phyloP scores from a whole-genome alignment of 495 filamentous ascomycete genomes.

The Aspergillus haitiensis region DNA sequence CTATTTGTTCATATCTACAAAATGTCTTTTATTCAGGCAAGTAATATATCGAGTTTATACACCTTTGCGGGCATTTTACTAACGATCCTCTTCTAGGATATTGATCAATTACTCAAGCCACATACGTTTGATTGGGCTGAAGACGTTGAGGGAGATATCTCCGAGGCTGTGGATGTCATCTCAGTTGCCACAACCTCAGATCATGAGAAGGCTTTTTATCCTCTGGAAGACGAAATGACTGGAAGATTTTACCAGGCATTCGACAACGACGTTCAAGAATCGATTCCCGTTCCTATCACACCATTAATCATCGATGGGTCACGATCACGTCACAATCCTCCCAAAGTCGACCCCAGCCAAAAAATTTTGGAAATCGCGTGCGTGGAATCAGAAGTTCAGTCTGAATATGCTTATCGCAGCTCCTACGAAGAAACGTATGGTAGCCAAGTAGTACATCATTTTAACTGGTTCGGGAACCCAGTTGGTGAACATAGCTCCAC shows the following conservation, averaged over 20 bases:
- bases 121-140: neutral
- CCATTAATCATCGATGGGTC: too few species aligned
- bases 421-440: neutral
- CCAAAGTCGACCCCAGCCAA: neutral
- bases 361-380: neutral
- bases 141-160: neutral
- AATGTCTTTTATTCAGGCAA: neutral
- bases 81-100: neutral
- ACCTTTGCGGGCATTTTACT: neutral
- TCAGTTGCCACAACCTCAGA: neutral
- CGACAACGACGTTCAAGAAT: too few species aligned
- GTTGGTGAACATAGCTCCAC: constrained; percentile 28
- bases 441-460: constrained; percentile 32
- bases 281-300: too few species aligned
- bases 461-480: constrained; percentile 32
- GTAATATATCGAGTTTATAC: neutral
- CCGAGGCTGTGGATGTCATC: neutral
- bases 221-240: too few species aligned
- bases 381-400: neutral
- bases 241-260: too few species aligned
- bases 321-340: too few species aligned
- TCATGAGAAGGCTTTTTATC: too few species aligned
- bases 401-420: neutral
- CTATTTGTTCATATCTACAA: neutral
- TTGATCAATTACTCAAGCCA: neutral